These are phyloP conservation scores for Ustilago tritici DNA, from an alignment of 1,284 basidiomycete species.

Conservation along the genomic window DNA sequence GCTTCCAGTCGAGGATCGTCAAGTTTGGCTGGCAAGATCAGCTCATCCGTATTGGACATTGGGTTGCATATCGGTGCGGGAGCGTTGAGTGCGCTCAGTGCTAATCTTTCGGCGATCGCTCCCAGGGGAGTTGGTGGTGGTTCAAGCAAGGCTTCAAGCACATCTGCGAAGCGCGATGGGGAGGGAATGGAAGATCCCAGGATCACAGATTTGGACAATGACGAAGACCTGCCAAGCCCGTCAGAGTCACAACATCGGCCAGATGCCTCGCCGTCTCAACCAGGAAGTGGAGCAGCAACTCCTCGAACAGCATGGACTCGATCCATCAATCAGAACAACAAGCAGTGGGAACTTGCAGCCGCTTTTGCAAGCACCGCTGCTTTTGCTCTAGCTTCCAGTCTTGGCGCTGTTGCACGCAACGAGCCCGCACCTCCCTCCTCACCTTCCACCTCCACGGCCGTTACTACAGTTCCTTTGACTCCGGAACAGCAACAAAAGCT, in stretches of 20 bases:
- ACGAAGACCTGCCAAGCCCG: constrained; percentile 25
- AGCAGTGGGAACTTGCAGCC: constrained; percentile 55
- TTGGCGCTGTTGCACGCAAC: constrained; percentile 38
- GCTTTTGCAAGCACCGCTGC: constrained; percentile 53
- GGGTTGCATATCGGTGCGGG: constrained; percentile 48
- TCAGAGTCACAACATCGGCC: neutral
- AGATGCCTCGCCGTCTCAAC: constrained; percentile 10
- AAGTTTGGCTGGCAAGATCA: constrained; percentile 41
- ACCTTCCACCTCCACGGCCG: neutral
- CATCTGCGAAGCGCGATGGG: neutral
- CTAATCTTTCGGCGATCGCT: constrained; percentile 45
- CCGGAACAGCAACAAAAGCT: constrained; percentile 25
- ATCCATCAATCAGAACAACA: constrained; percentile 43
- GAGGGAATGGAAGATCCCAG: constrained; percentile 21
- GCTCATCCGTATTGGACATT: constrained; percentile 35
- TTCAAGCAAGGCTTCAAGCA: neutral
- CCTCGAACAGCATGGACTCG: constrained; percentile 34
- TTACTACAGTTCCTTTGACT: constrained; percentile 9
- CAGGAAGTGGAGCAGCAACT: constrained; percentile 26
- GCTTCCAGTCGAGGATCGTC: constrained; percentile 10
- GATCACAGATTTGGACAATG: constrained; percentile 45
- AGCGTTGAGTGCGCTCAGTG: constrained; percentile 34
- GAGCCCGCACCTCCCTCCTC: neutral
- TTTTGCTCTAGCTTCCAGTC: constrained; percentile 41
- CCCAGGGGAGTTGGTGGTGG: constrained; percentile 5